Evolutionary conservation across 179 eudicot genomes (phyloP), one percentile per base, ranked within the genome.

Genomic region (Sideroxylon spinosum): DNA sequence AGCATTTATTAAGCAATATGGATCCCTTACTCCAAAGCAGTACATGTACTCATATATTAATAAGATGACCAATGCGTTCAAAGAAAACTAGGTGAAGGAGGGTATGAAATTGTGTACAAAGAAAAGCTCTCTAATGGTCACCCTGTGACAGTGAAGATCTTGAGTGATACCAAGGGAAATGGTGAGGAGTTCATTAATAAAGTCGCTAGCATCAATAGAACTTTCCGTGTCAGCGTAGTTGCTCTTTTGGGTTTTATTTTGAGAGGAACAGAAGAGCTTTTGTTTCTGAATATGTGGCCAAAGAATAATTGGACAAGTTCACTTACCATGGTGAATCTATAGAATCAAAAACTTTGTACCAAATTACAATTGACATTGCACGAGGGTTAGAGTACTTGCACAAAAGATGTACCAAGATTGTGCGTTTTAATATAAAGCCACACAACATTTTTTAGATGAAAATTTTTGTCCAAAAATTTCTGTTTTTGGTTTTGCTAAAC

Each of bases 361-460:
- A 86, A 17, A 84, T 83, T 12, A 85, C 88, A 17, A 52, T 84
- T 48, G 87, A 85, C 3, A 78, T 76, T 60, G 85, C 89, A 60
- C 78, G 86, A 73, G 87, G 85, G 72, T 77, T 84, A 6, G 86
- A 78, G 80, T 86, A 81, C 66, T 74, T 79, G 28, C 90, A 87
- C 76, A 76, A 85, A 79, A 86, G 86, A 25, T 86, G 88, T 60
- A 86, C 83, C 14, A 81, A 83, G 79, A 86, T 86, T 32, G 29
- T 82, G 17, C 87, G 82, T 61, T 82, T 85, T n/a, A 87, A 84
- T 57, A 84, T 86, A 25, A 86, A 82, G 46, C 86, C 88, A 10
- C 83, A 87, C 69, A 87, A 87, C 80, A 83, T 87, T 76, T 87
- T 17, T 65, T 87, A 23, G 85, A 87, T 52, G 82, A 60, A 32